Conservation (phyloP, 345 rosid genomes). For the Euphorbia pulcherrima region DNA sequence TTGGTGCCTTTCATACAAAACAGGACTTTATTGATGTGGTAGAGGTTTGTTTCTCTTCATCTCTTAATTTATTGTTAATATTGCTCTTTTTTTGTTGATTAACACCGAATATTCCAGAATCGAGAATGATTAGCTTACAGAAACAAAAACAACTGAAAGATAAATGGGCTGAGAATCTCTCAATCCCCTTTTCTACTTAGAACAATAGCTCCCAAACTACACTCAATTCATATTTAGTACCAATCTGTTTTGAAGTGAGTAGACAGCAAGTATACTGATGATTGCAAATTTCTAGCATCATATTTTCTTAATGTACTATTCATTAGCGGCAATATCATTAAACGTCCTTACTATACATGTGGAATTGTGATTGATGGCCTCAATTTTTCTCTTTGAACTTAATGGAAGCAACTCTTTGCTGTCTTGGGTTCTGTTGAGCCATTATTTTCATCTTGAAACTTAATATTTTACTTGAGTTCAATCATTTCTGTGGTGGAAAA, state of each 20-base stretch:
- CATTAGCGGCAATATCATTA: neutral
- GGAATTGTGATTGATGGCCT: neutral
- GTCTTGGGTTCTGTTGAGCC: neutral
- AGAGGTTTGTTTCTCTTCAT: constrained; percentile 47
- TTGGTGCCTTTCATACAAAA: constrained; percentile 71
- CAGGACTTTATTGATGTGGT: constrained; percentile 91
- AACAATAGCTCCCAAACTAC: too few species aligned
- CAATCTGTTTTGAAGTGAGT: neutral
- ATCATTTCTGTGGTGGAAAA: neutral
- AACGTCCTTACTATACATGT: neutral
- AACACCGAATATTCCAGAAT: neutral
- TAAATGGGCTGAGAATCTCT: too few species aligned
- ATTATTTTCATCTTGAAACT: neutral
- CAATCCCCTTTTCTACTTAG: too few species aligned
- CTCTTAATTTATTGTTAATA: neutral
- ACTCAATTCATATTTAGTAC: neutral
- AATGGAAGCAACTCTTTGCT: neutral
- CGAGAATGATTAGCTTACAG: too few species aligned
- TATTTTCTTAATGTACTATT: neutral
- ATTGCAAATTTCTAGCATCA: neutral
- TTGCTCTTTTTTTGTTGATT: neutral
- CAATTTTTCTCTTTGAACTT: neutral
- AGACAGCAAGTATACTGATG: neutral
- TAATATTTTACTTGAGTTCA: neutral
- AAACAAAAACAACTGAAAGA: too few species aligned